A percentile compares a stretch with the other conserved stretches of the same genome.
Evolutionary conservation across 768 basidiomycete genomes (phyloP).

Genomic region (Auriscalpium vulgare): DNA sequence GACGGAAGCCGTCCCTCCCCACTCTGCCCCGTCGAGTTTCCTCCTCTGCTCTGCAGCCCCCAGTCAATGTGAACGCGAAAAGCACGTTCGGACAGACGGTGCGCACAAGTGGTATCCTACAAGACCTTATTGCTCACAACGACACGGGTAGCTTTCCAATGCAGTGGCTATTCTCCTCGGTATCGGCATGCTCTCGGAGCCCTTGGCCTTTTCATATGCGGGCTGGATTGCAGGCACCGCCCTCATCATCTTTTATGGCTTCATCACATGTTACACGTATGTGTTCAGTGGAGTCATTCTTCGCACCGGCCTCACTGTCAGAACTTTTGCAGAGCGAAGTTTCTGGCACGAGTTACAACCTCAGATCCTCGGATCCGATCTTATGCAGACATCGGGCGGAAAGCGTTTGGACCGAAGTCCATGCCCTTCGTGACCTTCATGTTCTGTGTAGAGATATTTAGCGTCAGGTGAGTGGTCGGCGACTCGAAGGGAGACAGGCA

Average conservation of each 20-base stretch:
- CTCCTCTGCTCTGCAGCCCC: too few species aligned
- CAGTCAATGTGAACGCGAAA: conserved; percentile 1
- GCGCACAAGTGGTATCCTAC: not conserved
- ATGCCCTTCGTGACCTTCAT: conserved; percentile 57
- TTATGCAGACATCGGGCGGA: conserved; percentile 84
- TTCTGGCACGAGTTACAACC: conserved; percentile 71
- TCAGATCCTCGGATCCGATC: conserved; percentile 64
- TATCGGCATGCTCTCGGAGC: conserved; percentile 84
- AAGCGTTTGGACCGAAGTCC: conserved; percentile 76
- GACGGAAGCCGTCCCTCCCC: not conserved
- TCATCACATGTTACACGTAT: conserved; percentile 84
- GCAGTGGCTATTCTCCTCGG: conserved; percentile 80
- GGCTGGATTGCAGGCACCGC: conserved; percentile 80
- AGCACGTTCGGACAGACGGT: conserved; percentile 20
- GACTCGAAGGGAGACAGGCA: not conserved
- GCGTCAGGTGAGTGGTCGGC: conserved; percentile 49
- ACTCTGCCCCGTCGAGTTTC: too few species aligned
- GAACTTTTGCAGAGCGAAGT: conserved; percentile 57
- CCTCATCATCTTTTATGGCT: conserved; percentile 70
- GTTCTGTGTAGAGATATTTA: conserved; percentile 85
- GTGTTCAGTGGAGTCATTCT: conserved; percentile 22
- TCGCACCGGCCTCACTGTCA: too few species aligned
- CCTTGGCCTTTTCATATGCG: conserved; percentile 84
- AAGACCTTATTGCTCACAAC: not conserved
- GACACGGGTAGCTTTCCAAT: conserved; percentile 64